Percentiles rank a stretch among this genome's conserved stretches.
Conservation (phyloP, 768 basidiomycete genomes). For the Auriscalpium orientale region DNA sequence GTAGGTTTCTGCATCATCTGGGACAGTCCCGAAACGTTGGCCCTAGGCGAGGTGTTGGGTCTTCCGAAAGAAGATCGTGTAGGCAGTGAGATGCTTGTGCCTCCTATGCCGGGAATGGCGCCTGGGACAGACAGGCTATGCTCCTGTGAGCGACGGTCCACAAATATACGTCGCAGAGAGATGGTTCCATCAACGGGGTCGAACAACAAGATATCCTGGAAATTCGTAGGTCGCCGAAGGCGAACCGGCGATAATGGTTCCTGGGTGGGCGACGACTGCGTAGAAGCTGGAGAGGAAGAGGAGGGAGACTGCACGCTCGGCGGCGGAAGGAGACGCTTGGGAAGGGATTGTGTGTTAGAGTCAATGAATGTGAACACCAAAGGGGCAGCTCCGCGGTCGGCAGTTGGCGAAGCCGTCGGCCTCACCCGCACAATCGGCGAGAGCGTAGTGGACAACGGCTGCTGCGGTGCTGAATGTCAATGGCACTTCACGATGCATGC, state of each 20-base stretch:
- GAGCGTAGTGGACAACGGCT: constrained; percentile 46
- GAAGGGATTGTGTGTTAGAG: constrained; percentile 26
- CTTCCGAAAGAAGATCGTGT: constrained; percentile 39
- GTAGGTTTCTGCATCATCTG: constrained; percentile 28
- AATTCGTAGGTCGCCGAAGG: constrained; percentile 33
- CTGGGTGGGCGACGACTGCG: constrained; percentile 22
- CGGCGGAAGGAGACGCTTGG: constrained; percentile 33
- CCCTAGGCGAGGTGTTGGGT: constrained; percentile 23
- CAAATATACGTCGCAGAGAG: constrained; percentile 43
- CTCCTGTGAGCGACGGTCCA: constrained; percentile 31
- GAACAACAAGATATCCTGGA: constrained; percentile 63
- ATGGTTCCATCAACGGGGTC: constrained; percentile 51
- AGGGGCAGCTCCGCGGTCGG: constrained; percentile 28
- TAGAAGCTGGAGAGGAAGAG: constrained; percentile 22
- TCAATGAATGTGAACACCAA: constrained; percentile 51
- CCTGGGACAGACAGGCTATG: constrained; percentile 17
- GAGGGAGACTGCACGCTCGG: constrained; percentile 20
- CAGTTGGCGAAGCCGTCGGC: constrained; percentile 18
- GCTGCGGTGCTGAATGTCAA: constrained; percentile 25
- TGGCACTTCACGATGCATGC: background rate
- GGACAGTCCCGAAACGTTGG: constrained; percentile 25
- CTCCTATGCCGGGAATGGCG: constrained; percentile 26
- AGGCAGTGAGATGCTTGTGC: constrained; percentile 57
- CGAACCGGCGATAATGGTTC: constrained; percentile 22
- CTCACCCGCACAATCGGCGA: constrained; percentile 49